A percentile compares a stretch with the other conserved stretches of the same genome.
Evolutionary conservation across 2,329 filamentous ascomycete species (phyloP).

Genomic region (Chaetothyriales sp.): DNA sequence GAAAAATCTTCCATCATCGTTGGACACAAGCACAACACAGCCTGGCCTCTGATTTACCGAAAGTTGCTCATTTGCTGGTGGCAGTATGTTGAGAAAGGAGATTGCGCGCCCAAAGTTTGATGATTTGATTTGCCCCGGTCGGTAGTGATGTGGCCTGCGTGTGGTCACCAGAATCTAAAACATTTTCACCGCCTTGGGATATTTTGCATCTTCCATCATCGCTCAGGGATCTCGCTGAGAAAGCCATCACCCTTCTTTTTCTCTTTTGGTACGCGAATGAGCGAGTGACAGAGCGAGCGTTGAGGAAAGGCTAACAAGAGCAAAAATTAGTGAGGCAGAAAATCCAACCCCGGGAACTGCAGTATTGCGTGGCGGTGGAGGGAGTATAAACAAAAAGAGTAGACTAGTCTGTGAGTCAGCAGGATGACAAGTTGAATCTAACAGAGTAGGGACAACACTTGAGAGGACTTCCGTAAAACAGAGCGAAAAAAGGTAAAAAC

Average conservation of each 20-base stretch:
- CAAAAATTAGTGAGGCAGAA: neutral
- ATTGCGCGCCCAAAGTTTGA: slow-evolving; percentile 58
- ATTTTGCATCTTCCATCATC: slow-evolving; percentile 19
- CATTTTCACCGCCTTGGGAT: slow-evolving; percentile 50
- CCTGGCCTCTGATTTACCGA: slow-evolving; percentile 38
- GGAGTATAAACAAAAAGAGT: neutral
- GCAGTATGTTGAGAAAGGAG: slow-evolving; percentile 35
- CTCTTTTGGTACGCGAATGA: neutral
- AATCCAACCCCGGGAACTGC: neutral
- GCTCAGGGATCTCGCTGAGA: neutral
- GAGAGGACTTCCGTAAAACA: neutral
- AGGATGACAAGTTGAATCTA: neutral
- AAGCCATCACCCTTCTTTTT: neutral
- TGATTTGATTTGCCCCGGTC: slow-evolving; percentile 68
- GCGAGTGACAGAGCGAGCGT: no score
- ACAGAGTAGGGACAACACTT: no score
- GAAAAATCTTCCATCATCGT: neutral
- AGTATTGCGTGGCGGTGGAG: neutral
- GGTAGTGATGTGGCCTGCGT: slow-evolving; percentile 61
- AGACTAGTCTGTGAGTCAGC: neutral
- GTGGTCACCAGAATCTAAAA: slow-evolving; percentile 81
- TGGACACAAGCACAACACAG: neutral
- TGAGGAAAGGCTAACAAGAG: neutral
- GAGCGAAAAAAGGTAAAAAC: neutral
- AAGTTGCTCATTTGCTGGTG: slow-evolving; percentile 55